Base-by-base conservation (phyloP, 2,329 filamentous ascomycete genomes). In the Trichoderma simmonsii region DNA sequence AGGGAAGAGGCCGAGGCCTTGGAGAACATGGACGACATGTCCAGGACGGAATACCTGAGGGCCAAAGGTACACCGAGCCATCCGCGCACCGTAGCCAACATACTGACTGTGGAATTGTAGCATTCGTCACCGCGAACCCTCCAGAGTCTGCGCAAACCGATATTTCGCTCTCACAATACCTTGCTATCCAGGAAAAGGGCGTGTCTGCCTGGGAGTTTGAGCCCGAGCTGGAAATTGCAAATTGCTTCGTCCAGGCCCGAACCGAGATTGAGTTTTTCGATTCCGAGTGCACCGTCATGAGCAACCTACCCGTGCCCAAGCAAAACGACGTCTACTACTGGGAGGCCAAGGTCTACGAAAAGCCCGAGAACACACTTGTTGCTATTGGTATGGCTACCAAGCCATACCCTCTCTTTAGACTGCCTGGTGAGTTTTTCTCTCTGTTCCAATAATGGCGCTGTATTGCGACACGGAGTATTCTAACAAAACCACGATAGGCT, bases 161-260 rank as follows among this genome's bases (percentile, higher is more conserved):
- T 80, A 99, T 99, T 75, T 98, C 96, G 26, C 85, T 99, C 75
- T 98, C 96, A 43, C 96, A 99, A 81, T 98, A 97, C 81, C 88
- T 99, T 72, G 96, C 96, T 56, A 99, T 99, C 76, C 96, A 99
- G 84, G 96, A 99, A 85, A 99, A 99, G 82, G 96, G 96, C 65
- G 95, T 99, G n/a, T 97, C 96, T 6, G 96, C 96, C 7, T 99
- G 96, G 96, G 96, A 99, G 81, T 99, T 99, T 78, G 96, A 98
- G 81, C 96, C 96, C n/a, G 96, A 99, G 82, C 85, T 98, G 43
- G 96, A 99, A 82, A 98, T 98, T 76, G 96, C 96, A 76, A 98
- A 98, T 82, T 99, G 96, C 82, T 99, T 99, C 80, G 96, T 99
- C 75, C 95, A 99, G 83, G 95, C 86, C 54, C 90, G 96, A 75